phyloP scores from a whole-genome alignment of 2,329 filamentous ascomycete species.

The Aspergillus fumigatiaffinis region DNA sequence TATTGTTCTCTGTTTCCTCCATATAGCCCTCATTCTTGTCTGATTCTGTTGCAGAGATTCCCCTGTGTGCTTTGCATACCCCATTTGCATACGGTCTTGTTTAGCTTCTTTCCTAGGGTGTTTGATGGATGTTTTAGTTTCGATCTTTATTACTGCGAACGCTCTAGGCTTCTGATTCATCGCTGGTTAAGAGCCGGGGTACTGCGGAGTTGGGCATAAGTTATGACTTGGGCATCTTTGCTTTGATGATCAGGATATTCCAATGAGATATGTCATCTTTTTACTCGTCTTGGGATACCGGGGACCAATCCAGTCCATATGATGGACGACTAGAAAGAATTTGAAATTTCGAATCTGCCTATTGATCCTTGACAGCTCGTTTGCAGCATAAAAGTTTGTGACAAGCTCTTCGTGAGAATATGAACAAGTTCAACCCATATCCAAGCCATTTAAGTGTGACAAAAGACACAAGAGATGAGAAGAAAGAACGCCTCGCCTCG shows the following conservation, averaged over 20 bases:
- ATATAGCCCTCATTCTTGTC: conserved; percentile 1
- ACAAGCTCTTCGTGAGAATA: not conserved
- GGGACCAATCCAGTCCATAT: not conserved
- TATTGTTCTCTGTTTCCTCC: conserved; percentile 15
- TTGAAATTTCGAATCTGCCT: not conserved
- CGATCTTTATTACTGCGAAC: not conserved
- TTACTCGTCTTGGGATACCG: not conserved
- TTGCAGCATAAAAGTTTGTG: not conserved
- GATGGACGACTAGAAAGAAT: not conserved
- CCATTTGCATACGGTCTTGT: not conserved
- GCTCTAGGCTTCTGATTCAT: not conserved
- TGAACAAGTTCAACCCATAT: not conserved
- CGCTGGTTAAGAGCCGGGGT: not conserved
- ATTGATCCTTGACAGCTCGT: not conserved
- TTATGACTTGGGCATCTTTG: conserved; percentile 1
- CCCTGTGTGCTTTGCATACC: not conserved
- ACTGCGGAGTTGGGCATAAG: not conserved
- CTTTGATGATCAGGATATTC: conserved; percentile 9
- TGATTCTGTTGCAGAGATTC: not conserved
- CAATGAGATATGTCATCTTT: conserved; percentile 7
- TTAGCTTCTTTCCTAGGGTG: not conserved
- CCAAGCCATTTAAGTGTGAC: not conserved
- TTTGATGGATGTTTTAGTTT: not conserved
- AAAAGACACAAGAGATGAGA: conserved; percentile 10
- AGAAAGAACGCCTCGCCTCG: conserved; percentile 18